phyloP scores from a whole-genome alignment of 2,329 filamentous ascomycete species.

The Neonectria coccinea region DNA sequence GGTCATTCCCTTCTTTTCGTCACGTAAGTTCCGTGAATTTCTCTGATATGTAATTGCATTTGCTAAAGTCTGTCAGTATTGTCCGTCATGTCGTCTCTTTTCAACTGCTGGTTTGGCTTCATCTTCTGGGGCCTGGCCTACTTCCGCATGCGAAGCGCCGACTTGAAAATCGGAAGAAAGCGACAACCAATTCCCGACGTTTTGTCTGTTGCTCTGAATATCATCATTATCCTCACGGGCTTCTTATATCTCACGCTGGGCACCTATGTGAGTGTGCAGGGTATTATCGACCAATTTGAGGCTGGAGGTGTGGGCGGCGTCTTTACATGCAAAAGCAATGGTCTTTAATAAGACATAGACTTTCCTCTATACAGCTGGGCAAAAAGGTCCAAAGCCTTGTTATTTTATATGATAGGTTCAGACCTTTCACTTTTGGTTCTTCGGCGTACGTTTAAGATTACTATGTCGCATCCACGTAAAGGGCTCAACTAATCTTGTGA shows the following conservation, averaged over 20 bases:
- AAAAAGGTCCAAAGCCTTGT: no score
- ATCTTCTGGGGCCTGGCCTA: slow-evolving; percentile 93
- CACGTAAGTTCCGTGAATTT: slow-evolving; percentile 59
- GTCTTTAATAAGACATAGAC: slow-evolving; percentile 55
- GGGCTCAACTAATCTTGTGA: no score
- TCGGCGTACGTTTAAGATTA: no score
- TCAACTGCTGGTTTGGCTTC: slow-evolving; percentile 94
- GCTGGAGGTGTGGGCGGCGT: slow-evolving; percentile 73
- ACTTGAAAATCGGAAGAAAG: slow-evolving; percentile 63
- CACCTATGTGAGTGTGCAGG: slow-evolving; percentile 82
- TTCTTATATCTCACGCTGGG: slow-evolving; percentile 83
- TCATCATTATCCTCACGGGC: slow-evolving; percentile 78
- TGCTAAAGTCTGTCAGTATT: slow-evolving; percentile 57
- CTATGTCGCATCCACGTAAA: no score
- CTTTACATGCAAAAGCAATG: slow-evolving; percentile 81
- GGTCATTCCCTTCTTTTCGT: slow-evolving; percentile 92
- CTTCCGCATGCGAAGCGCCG: slow-evolving; percentile 77
- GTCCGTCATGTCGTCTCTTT: slow-evolving; percentile 83
- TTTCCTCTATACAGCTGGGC: no score
- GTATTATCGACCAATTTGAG: slow-evolving; percentile 80
- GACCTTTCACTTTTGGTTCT: no score
- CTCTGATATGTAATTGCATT: accelerated
- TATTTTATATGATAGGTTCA: no score
- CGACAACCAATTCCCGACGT: slow-evolving; percentile 63
- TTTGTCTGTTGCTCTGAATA: slow-evolving; percentile 73